Base-by-base conservation (phyloP, 257 asterid genomes). In the Penstemon davidsonii region DNA sequence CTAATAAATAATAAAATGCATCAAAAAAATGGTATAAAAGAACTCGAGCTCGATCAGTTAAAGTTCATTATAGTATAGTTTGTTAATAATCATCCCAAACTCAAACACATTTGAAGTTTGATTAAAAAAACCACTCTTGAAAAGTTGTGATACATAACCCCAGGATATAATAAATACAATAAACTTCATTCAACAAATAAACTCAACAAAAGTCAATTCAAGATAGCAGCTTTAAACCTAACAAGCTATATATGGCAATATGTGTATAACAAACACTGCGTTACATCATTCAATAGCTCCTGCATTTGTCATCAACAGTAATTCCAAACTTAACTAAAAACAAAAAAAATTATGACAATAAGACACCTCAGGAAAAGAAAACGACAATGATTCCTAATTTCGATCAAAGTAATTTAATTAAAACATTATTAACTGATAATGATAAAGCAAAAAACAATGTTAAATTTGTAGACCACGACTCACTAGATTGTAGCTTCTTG, bases 401-500 rank as follows among this genome's bases (percentile, higher is more conserved):
- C 40, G 75, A 78, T 62, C 70, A 78, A 18, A 38, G 5, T 7
- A 13, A 60, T 45, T 41, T 38, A 64, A 64, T 0, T 8, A 66
- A 5, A 55, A 2, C 33, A 25, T 25, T 25, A 25, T 25, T 25
- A 25, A 25, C 33, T 25, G 33, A 25, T 1, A 45, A 71, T 5
- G 42, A 68, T 63, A 12, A 4, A 55, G 58, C 38, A 72, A 25
- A 42, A 42, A 51, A 62, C n/a, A 53, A 62, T 41, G 1, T 3
- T 4, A 25, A n/a, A 65, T 19, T n/a, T 13, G 12, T 37, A 42
- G 49, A 50, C 57, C n/a, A 40, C 38, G 57, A 80, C 90, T 81
- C 71, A 94, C 98, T 74, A n/a, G 95, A 50, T 64, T 78, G 78
- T 6, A 85, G 88, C 81, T 79, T 81, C 76, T 81, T 79, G 64